Conservation (phyloP, 192 early-diverging fungal species). For the Coemansia asiatica region DNA sequence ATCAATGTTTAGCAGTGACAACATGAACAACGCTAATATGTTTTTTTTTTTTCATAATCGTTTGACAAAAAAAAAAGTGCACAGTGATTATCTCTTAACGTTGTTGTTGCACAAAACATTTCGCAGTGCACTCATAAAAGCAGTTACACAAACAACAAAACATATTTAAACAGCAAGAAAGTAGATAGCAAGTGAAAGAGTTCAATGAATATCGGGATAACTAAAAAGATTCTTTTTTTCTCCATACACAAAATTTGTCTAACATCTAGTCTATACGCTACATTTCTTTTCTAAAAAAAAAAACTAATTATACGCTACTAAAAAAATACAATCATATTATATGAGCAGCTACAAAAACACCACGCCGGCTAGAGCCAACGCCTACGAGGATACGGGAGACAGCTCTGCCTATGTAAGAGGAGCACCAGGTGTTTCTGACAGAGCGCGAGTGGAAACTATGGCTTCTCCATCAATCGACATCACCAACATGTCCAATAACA, state of each 20-base stretch:
- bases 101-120: background rate
- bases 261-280: background rate
- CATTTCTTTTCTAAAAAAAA: background rate
- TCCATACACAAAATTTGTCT: background rate
- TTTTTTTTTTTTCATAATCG: background rate
- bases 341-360: constrained; percentile 4
- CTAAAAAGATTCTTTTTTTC: background rate
- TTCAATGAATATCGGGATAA: too few relatives aligned
- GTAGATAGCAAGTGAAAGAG: too few relatives aligned
- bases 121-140: background rate
- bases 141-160: background rate
- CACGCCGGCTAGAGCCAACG: background rate
- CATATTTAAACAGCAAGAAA: background rate
- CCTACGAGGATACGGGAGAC: background rate
- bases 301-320: background rate
- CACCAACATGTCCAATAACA: constrained; percentile 24
- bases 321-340: background rate
- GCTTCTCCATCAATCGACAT: constrained; percentile 24
- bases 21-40: too few relatives aligned
- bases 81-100: background rate
- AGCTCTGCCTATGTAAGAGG: background rate
- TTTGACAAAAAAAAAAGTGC: too few relatives aligned
- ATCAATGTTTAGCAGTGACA: too few relatives aligned
- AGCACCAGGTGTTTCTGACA: background rate
- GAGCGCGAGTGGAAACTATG: background rate